A percentile compares a stretch with the other conserved stretches of the same genome.
Evolutionary conservation across 129 eudicot genomes (phyloP).

Genomic region (Flaveria linearis): DNA sequence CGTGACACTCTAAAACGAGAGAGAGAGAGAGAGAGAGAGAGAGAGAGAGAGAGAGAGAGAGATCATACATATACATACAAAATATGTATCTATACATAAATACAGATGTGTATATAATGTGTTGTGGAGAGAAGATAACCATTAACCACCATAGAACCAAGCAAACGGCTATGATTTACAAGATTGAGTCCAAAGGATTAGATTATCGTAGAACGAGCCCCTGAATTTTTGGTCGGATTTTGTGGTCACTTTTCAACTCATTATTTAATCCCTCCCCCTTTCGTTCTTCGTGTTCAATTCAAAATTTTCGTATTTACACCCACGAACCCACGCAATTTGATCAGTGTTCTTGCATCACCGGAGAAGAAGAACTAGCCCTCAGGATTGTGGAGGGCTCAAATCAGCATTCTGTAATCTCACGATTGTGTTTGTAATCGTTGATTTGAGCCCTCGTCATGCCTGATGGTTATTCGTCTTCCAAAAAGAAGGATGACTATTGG

Average conservation of each 20-base stretch:
- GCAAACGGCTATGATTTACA: slow-evolving; percentile 1
- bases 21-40: neutral
- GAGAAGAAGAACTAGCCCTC: slow-evolving; percentile 5
- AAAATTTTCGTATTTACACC: neutral
- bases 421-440: neutral
- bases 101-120: neutral
- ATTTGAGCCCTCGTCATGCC: slow-evolving; percentile 16
- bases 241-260: neutral
- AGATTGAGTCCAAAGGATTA: neutral
- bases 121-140: neutral
- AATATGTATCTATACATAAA: neutral
- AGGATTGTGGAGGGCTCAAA: slow-evolving; percentile 8
- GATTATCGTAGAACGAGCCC: neutral
- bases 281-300: neutral
- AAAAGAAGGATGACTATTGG: slow-evolving; percentile 2
- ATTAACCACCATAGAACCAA: neutral
- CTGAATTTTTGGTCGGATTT: neutral
- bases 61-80: neutral
- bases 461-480: slow-evolving; percentile 4
- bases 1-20: neutral
- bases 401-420: neutral
- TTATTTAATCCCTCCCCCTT: neutral
- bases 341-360: neutral
- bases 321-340: neutral
- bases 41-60: neutral